phyloP scores from a whole-genome alignment of 768 basidiomycete species.

The Phlebiopsis flavidoalba region DNA sequence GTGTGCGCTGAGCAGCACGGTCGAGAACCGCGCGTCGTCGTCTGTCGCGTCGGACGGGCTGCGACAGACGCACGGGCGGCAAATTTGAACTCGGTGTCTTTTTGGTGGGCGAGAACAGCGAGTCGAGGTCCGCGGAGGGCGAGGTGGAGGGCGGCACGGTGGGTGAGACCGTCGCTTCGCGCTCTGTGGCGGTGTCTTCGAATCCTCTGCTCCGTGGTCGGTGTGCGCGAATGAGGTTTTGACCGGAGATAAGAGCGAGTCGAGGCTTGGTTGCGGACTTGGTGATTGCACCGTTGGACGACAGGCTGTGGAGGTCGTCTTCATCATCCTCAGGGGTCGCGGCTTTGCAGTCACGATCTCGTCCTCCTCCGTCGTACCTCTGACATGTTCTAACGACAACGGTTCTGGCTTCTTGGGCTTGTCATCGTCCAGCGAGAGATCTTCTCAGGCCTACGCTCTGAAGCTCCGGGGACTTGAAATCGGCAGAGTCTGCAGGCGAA shows the following conservation, averaged over 20 bases:
- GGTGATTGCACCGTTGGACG: background rate
- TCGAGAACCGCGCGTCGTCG: slow-evolving; percentile 47
- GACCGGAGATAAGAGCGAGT: slow-evolving; percentile 26
- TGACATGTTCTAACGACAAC: background rate
- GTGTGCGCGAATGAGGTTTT: slow-evolving; percentile 10
- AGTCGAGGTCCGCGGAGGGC: slow-evolving; percentile 17
- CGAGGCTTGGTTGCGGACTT: slow-evolving; percentile 15
- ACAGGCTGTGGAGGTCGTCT: background rate
- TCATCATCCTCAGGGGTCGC: background rate
- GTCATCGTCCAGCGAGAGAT: background rate
- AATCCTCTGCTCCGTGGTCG: background rate
- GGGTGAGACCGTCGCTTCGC: slow-evolving; percentile 2
- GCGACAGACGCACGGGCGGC: slow-evolving; percentile 20
- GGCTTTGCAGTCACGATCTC: background rate
- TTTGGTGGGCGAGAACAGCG: slow-evolving; percentile 26
- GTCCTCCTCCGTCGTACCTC: background rate
- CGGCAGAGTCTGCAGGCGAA: background rate
- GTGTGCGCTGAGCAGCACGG: slow-evolving; percentile 37
- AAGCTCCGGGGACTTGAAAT: background rate
- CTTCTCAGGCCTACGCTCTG: background rate
- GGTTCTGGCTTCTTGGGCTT: background rate
- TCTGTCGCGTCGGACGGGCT: slow-evolving; percentile 65
- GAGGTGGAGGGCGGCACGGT: slow-evolving; percentile 13
- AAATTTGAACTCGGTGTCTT: slow-evolving; percentile 17
- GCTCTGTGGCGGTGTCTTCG: background rate